Percentiles rank a stretch among this genome's conserved stretches.
These are phyloP conservation scores for Cladobotryum mycophilum DNA, from an alignment of 2,329 filamentous ascomycete species.

Conservation along the genomic window DNA sequence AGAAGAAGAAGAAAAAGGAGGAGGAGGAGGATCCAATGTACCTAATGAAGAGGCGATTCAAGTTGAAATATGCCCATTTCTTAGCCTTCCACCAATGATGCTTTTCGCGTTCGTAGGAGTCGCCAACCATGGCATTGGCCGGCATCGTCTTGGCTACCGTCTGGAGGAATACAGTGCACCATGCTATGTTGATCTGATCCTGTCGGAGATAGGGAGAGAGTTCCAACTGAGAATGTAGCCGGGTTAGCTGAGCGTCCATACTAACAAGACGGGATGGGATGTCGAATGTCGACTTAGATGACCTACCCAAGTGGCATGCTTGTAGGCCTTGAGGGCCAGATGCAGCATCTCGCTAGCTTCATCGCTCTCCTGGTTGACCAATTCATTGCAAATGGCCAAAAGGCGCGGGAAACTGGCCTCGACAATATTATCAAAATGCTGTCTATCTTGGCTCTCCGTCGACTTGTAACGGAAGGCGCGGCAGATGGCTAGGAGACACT, in stretches of 20 bases:
- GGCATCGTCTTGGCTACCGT: conserved; percentile 83
- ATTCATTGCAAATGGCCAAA: conserved; percentile 76
- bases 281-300: conserved; percentile 4
- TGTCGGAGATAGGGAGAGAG: conserved; percentile 71
- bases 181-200: conserved; percentile 79
- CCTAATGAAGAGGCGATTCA: conserved; percentile 93
- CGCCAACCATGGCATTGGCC: conserved; percentile 74
- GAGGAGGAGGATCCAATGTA: conserved; percentile 36
- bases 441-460: conserved; percentile 65
- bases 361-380: conserved; percentile 84
- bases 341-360: conserved; percentile 97
- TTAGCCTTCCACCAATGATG: conserved; percentile 99
- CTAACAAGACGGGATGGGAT: background rate
- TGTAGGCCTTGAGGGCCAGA: conserved; percentile 92
- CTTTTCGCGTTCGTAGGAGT: conserved; percentile 75
- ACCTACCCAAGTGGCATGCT: conserved; percentile 87
- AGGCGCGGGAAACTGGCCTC: conserved; percentile 85
- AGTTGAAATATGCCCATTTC: conserved; percentile 98
- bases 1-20: background rate
- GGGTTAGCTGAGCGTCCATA: background rate
- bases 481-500: conserved; percentile 91
- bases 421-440: conserved; percentile 91
- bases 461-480: conserved; percentile 91
- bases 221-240: conserved; percentile 60
- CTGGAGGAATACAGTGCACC: conserved; percentile 91